Base-by-base conservation (phyloP, 2,329 filamentous ascomycete species). In the Aureobasidium sp. region DNA sequence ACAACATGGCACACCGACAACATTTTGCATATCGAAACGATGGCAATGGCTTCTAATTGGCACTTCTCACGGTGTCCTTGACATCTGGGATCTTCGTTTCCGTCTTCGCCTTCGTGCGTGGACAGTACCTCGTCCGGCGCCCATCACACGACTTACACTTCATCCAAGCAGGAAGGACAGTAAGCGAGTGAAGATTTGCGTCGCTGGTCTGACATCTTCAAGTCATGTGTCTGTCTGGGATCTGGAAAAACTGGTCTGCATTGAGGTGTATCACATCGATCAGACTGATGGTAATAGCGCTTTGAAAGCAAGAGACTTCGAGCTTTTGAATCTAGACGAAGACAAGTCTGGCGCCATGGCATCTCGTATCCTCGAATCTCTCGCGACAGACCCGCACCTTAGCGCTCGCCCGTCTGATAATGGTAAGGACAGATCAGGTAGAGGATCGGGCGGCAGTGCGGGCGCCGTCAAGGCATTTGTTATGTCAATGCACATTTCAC, bases 31-130 rank as follows among this genome's bases (percentile, higher is more conserved):
- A 36, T 91, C 97, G 70, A 84, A 85, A 62, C 90, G 87, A 71
- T 87, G 89, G 56, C 91, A 94, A 70, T 99, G 94, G 94, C 79
- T 99, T 3, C 82, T 96, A 1, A 77, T 97, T 0, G 94, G 92
- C 39, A 99, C 95, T 0, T 90, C 91, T 0, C 92, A 97, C 71
- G 94, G 95, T 39, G 87, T 97, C 32, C 79, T 99, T 8, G 89
- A 96, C 71, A 82, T 99, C 1, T 99, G 94, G 94, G 94, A 99
- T 74, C 80, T 99, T 44, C 88, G 94, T n/a, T 99, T 99, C 80
- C 88, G 86, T 67, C 84, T 97, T 68, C 85, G 91, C 26, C 79
- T 97, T 27, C 91, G 90, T 72, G 89, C 87, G 15, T 97, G 92
- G 91, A 91, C 91, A 0, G 83, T 97, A 32, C 86, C 90, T 0